These are phyloP conservation scores for Dactylorhiza incarnata DNA, from an alignment of 106 monocot species.

Conservation along the genomic window DNA sequence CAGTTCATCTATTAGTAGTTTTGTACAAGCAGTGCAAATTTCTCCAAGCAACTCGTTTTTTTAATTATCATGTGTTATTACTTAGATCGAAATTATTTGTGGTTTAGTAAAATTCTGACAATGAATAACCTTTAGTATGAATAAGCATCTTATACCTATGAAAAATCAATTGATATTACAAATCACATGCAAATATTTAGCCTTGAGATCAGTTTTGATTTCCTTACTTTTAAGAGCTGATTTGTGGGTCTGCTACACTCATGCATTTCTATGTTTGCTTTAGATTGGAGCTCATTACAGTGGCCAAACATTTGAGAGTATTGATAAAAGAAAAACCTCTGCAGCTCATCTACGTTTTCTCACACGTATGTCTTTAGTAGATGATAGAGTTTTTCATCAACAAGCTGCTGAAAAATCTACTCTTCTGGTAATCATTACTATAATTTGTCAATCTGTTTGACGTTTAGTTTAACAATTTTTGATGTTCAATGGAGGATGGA, in stretches of 20 bases:
- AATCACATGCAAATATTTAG: background rate
- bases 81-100: background rate
- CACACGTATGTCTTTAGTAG: constrained; percentile 4
- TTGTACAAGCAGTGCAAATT: background rate
- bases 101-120: background rate
- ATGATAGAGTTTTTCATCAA: constrained; percentile 4
- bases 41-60: background rate
- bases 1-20: background rate
- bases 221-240: background rate
- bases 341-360: background rate
- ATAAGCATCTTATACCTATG: background rate
- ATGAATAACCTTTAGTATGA: background rate
- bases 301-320: background rate
- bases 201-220: background rate
- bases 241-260: background rate
- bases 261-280: background rate
- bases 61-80: background rate
- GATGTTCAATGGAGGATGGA: background rate
- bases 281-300: background rate
- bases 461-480: background rate
- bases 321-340: background rate
- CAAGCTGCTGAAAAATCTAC: constrained; percentile 3
- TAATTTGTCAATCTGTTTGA: background rate
- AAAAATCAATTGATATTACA: background rate
- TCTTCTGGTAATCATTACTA: background rate